Evolutionary conservation across 768 basidiomycete genomes (phyloP).

Genomic region (Amyloporia xantha): DNA sequence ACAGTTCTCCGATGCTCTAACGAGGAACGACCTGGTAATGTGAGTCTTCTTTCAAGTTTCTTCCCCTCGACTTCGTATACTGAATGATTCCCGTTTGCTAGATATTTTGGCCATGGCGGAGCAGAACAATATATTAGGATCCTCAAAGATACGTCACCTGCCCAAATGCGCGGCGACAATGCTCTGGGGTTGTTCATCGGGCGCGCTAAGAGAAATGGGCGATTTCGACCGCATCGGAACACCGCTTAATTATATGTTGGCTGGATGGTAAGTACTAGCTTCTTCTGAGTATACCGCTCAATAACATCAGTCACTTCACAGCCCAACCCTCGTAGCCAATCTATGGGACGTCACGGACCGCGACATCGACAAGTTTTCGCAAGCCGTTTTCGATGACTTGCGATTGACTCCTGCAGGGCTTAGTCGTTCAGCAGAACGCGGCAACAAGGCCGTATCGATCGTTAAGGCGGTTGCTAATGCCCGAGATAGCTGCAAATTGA

Average conservation of each 20-base stretch:
- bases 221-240: conserved; percentile 92
- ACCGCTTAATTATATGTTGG: conserved; percentile 93
- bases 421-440: conserved; percentile 14
- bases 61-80: conserved; percentile 25
- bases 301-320: not conserved
- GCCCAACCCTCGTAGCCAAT: conserved; percentile 90
- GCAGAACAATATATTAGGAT: conserved; percentile 91
- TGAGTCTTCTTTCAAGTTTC: conserved; percentile 37
- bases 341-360: conserved; percentile 98
- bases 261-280: conserved; percentile 81
- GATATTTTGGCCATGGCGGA: conserved; percentile 97
- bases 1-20: conserved; percentile 70
- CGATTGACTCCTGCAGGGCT: conserved; percentile 35
- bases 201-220: conserved; percentile 81
- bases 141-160: conserved; percentile 77
- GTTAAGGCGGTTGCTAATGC: conserved; percentile 76
- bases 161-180: conserved; percentile 87
- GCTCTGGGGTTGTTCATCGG: conserved; percentile 99
- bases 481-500: conserved; percentile 78
- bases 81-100: conserved; percentile 27
- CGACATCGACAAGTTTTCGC: conserved; percentile 92
- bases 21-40: conserved; percentile 81
- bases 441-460: conserved; percentile 38
- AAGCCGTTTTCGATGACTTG: conserved; percentile 73
- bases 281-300: not conserved